Percentiles rank a stretch among this genome's conserved stretches.
These are phyloP conservation scores for Cenchrus americanus DNA, from an alignment of 176 grass and related monocot species.

Conservation along the genomic window DNA sequence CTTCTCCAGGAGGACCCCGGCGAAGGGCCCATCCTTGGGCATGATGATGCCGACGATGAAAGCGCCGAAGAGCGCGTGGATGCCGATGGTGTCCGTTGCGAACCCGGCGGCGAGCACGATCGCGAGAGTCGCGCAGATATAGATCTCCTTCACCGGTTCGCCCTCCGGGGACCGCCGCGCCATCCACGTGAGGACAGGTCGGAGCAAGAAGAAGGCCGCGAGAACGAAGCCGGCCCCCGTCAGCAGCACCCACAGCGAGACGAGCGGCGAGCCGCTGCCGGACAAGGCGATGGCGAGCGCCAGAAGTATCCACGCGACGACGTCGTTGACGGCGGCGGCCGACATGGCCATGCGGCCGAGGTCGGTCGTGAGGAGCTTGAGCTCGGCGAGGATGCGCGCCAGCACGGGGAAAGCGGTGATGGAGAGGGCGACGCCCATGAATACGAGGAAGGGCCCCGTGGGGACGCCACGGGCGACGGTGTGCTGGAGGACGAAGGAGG, in stretches of 20 bases:
- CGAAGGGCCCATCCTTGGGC: slow-evolving; percentile 68
- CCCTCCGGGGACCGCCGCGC: slow-evolving; percentile 54
- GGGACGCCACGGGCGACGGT: too few relatives aligned
- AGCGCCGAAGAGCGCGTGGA: slow-evolving; percentile 73
- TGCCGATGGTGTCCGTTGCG: slow-evolving; percentile 67
- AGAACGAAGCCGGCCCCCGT: slow-evolving; percentile 40
- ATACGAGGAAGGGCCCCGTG: too few relatives aligned
- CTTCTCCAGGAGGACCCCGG: slow-evolving; percentile 71
- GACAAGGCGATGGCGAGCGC: slow-evolving; percentile 70
- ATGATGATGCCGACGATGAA: slow-evolving; percentile 70
- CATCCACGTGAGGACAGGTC: slow-evolving; percentile 54
- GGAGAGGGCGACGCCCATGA: too few relatives aligned
- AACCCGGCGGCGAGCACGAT: slow-evolving; percentile 65
- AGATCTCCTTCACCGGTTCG: slow-evolving; percentile 59
- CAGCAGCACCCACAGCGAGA: slow-evolving; percentile 64
- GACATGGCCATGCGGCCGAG: slow-evolving; percentile 74
- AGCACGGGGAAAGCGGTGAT: too few relatives aligned
- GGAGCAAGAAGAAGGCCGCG: slow-evolving; percentile 39
- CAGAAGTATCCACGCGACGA: slow-evolving; percentile 64
- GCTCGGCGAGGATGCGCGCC: too few relatives aligned
- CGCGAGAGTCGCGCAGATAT: slow-evolving; percentile 59
- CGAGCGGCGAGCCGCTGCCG: slow-evolving; percentile 48
- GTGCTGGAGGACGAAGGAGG: too few relatives aligned
- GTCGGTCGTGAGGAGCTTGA: too few relatives aligned
- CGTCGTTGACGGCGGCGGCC: slow-evolving; percentile 63